Evolutionary conservation across 108 stramenopile species (phyloP).

Genomic region (Skeletonema grethae): DNA sequence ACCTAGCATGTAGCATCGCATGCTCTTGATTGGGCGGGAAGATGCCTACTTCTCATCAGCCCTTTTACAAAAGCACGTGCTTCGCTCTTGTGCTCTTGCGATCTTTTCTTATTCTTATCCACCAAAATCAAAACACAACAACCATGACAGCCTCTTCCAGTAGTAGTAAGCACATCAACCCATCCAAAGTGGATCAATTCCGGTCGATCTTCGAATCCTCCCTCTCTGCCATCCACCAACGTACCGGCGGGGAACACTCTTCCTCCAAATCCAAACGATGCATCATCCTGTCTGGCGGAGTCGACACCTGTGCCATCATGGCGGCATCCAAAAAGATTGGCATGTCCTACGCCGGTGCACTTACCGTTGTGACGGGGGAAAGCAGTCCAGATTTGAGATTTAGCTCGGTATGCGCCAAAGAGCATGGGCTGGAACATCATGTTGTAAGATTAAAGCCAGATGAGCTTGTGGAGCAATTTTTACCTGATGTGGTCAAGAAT

Average conservation of each 20-base stretch:
- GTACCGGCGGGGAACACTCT: slow-evolving; percentile 7
- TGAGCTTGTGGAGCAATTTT: slow-evolving; percentile 41
- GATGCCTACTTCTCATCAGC: too few relatives aligned
- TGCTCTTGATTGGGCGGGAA: too few relatives aligned
- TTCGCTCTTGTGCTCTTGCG: not conserved
- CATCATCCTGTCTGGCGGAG: slow-evolving; percentile 54
- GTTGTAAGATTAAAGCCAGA: slow-evolving; percentile 36
- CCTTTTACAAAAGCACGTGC: not conserved
- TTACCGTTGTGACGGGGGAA: slow-evolving; percentile 53
- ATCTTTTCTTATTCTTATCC: too few relatives aligned
- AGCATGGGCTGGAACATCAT: slow-evolving; percentile 42
- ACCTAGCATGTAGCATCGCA: too few relatives aligned
- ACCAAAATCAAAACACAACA: too few relatives aligned
- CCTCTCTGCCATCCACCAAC: slow-evolving; percentile 20
- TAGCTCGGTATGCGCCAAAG: slow-evolving; percentile 38
- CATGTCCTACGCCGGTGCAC: slow-evolving; percentile 39
- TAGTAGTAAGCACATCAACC: not conserved
- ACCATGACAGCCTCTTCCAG: not conserved
- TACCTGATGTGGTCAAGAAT: slow-evolving; percentile 37
- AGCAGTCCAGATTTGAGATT: slow-evolving; percentile 47
- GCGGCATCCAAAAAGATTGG: slow-evolving; percentile 36
- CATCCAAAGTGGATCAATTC: slow-evolving; percentile 18
- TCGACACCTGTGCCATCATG: slow-evolving; percentile 64
- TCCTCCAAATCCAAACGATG: slow-evolving; percentile 22
- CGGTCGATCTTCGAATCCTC: slow-evolving; percentile 33